phyloP scores from a whole-genome alignment of 2,329 filamentous ascomycete genomes.

The Geosmithia putterillii region DNA sequence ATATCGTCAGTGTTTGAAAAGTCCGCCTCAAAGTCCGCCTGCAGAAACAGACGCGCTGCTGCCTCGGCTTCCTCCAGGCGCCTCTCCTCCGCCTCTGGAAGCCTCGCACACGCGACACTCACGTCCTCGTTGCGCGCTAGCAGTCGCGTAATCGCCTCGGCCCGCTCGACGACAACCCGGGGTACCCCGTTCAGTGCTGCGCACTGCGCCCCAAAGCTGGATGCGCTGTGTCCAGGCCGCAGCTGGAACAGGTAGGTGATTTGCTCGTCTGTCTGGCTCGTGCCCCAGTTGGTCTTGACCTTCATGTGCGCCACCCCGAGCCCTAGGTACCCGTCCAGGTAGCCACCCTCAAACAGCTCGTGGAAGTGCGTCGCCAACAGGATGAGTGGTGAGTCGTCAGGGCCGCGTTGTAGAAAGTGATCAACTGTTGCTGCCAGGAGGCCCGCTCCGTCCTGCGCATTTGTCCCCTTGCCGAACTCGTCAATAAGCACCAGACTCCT shows the following conservation, averaged over 20 bases:
- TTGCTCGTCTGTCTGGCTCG: slow-evolving; percentile 42
- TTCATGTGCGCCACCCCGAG: slow-evolving; percentile 62
- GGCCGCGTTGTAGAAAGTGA: slow-evolving; percentile 36
- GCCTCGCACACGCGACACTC: slow-evolving; percentile 54
- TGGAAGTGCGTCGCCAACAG: slow-evolving; percentile 52
- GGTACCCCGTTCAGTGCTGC: slow-evolving; percentile 81
- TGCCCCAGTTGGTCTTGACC: slow-evolving; percentile 44
- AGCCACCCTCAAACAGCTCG: slow-evolving; percentile 58
- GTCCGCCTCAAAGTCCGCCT: slow-evolving; percentile 7
- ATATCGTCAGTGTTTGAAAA: background rate
- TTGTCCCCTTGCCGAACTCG: slow-evolving; percentile 68
- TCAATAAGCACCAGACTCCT: slow-evolving; percentile 81
- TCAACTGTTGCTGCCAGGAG: slow-evolving; percentile 44
- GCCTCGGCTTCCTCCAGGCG: slow-evolving; percentile 56
- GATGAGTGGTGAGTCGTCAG: slow-evolving; percentile 40
- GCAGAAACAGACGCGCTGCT: slow-evolving; percentile 45
- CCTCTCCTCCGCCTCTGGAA: slow-evolving; percentile 51
- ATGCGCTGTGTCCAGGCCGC: slow-evolving; percentile 53
- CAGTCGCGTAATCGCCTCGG: slow-evolving; percentile 59
- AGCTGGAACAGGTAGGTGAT: slow-evolving; percentile 65
- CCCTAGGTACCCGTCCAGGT: slow-evolving; percentile 34
- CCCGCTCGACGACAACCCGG: slow-evolving; percentile 56
- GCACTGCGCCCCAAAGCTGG: slow-evolving; percentile 79
- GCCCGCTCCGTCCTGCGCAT: slow-evolving; percentile 43
- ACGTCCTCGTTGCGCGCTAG: slow-evolving; percentile 65